Conservation (phyloP, 2,329 filamentous ascomycete species). For the Ceratocystis cacaofunesta region DNA sequence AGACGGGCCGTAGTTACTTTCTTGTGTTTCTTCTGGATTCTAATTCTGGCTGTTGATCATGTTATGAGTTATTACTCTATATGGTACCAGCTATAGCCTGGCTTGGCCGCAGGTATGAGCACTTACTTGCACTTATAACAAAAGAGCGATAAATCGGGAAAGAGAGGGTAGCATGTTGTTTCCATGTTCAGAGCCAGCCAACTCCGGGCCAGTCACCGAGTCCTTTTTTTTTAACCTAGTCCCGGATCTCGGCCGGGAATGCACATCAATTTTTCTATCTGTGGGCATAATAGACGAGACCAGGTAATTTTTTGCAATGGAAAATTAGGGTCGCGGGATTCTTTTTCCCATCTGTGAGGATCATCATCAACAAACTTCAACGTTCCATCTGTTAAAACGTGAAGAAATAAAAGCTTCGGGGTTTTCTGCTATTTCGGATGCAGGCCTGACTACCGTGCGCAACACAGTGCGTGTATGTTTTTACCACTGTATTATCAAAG, state of each 20-base stretch:
- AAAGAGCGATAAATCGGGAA: too few species aligned
- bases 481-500: neutral
- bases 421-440: neutral
- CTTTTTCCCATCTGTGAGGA: neutral
- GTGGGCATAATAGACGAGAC: too few species aligned
- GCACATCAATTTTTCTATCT: too few species aligned
- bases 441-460: slow-evolving; percentile 1
- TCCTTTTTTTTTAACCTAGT: too few species aligned
- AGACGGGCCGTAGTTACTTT: neutral
- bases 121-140: too few species aligned
- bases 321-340: neutral
- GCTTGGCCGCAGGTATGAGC: too few species aligned
- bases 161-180: too few species aligned
- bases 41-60: neutral
- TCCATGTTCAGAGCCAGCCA: too few species aligned
- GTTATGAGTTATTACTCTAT: neutral
- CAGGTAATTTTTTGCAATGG: too few species aligned
- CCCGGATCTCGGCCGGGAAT: too few species aligned
- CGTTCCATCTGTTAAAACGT: neutral
- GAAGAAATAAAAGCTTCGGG: neutral
- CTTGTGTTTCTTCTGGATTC: neutral
- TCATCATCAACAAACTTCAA: neutral
- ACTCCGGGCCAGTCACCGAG: too few species aligned
- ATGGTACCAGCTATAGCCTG: too few species aligned
- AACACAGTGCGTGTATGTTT: neutral